Evolutionary conservation across 2,329 filamentous ascomycete species (phyloP).

Genomic region (Fusarium brevicatenulatum): DNA sequence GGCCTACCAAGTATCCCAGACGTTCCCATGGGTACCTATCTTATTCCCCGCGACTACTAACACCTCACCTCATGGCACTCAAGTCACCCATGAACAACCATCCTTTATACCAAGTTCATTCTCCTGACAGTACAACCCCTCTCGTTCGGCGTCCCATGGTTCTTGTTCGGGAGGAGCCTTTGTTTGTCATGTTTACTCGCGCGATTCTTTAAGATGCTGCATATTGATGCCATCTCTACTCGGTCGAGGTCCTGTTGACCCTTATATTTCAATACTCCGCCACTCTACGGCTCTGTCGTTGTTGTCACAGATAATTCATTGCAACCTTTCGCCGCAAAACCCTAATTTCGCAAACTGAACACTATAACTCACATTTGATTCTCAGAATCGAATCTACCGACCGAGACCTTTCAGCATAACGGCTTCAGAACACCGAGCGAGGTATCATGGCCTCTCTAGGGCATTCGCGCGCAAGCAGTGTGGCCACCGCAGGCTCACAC

Average conservation of each 20-base stretch:
- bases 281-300: conserved; percentile 22
- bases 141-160: conserved; percentile 14
- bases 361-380: neutral
- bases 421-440: neutral
- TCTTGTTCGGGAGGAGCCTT: conserved; percentile 8
- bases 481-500: conserved; percentile 42
- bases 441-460: conserved; percentile 43
- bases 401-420: conserved; percentile 26
- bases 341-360: neutral
- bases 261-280: conserved; percentile 30
- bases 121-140: neutral
- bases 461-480: conserved; percentile 42
- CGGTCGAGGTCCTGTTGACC: conserved; percentile 31
- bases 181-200: conserved; percentile 23
- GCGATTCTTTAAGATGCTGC: conserved; percentile 27
- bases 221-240: conserved; percentile 14
- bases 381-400: neutral
- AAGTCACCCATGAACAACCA: conserved; percentile 30
- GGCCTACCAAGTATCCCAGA: conserved; percentile 4
- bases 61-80: conserved; percentile 26
- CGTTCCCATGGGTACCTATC: conserved; percentile 1
- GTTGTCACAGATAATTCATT: conserved; percentile 21
- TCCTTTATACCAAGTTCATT: conserved; percentile 35
- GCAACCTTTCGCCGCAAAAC: neutral
- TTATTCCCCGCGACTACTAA: conserved; percentile 38